Evolutionary conservation across 805 yeast genomes (phyloP).

Genomic region (Candida incommunis): DNA sequence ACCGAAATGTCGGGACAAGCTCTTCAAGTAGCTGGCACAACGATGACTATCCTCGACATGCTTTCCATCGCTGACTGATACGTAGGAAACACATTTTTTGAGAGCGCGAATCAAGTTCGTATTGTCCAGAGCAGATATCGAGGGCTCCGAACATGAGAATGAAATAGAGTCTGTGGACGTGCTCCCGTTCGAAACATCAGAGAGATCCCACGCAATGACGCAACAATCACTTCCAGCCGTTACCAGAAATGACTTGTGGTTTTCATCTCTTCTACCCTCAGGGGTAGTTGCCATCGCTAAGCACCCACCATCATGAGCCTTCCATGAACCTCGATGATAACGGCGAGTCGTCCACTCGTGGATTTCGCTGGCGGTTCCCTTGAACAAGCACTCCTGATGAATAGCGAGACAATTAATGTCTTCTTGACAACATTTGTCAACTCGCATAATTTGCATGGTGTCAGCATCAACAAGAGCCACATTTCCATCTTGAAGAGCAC

Average conservation of each 20-base stretch:
- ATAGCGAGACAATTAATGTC: slow-evolving; percentile 51
- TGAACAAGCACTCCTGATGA: slow-evolving; percentile 43
- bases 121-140: slow-evolving; percentile 27
- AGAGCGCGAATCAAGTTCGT: slow-evolving; percentile 54
- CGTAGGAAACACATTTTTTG: slow-evolving; percentile 46
- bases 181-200: slow-evolving; percentile 11
- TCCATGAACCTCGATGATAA: slow-evolving; percentile 32
- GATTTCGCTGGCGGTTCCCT: slow-evolving; percentile 41
- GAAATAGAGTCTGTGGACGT: neutral
- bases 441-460: slow-evolving; percentile 50
- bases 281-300: slow-evolving; percentile 36
- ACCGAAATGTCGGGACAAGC: slow-evolving; percentile 53
- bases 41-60: slow-evolving; percentile 68
- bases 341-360: slow-evolving; percentile 37
- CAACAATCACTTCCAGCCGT: slow-evolving; percentile 43
- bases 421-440: slow-evolving; percentile 25
- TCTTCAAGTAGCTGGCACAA: slow-evolving; percentile 65
- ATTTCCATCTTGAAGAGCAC: slow-evolving; percentile 64
- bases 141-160: neutral
- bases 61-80: slow-evolving; percentile 60
- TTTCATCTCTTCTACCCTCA: slow-evolving; percentile 22
- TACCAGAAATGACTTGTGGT: slow-evolving; percentile 38
- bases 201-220: slow-evolving; percentile 8
- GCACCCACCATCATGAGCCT: slow-evolving; percentile 40
- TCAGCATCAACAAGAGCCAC: slow-evolving; percentile 80